A percentile compares a stretch with the other conserved stretches of the same genome.
Evolutionary conservation across 345 rosid genomes (phyloP).

Genomic region (Heritiera fomes): DNA sequence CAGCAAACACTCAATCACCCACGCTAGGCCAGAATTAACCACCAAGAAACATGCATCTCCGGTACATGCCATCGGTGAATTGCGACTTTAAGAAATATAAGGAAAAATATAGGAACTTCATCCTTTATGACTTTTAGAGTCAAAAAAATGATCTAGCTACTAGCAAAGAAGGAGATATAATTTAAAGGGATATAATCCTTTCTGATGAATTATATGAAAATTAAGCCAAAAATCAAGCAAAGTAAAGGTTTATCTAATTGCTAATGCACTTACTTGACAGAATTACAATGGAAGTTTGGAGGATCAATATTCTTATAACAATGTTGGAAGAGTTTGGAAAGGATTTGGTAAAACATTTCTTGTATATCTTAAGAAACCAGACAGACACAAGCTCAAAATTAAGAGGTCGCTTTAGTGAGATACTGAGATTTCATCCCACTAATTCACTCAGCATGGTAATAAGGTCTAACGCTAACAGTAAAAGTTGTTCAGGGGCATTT

Average conservation of each 20-base stretch:
- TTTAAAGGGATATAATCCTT: background rate
- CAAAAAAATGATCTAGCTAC: background rate
- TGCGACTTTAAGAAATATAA: background rate
- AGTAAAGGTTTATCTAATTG: background rate
- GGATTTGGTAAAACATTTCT: background rate
- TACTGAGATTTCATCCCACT: background rate
- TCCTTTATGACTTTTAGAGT: background rate
- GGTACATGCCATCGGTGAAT: background rate
- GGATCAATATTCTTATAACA: background rate
- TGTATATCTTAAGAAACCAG: background rate
- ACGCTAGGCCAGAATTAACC: background rate
- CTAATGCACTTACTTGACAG: background rate
- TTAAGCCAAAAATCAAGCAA: background rate
- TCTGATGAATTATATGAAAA: background rate
- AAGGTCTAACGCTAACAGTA: background rate
- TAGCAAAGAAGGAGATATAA: background rate
- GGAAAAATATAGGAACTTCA: background rate
- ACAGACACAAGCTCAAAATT: background rate
- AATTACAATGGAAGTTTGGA: background rate
- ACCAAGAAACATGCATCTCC: conserved; percentile 11
- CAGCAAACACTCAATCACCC: conserved; percentile 12
- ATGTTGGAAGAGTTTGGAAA: background rate
- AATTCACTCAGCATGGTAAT: background rate
- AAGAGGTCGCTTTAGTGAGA: background rate
- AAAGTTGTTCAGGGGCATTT: background rate